Conservation (phyloP, 768 basidiomycete species). For the Neoboletus subvelutipes region DNA sequence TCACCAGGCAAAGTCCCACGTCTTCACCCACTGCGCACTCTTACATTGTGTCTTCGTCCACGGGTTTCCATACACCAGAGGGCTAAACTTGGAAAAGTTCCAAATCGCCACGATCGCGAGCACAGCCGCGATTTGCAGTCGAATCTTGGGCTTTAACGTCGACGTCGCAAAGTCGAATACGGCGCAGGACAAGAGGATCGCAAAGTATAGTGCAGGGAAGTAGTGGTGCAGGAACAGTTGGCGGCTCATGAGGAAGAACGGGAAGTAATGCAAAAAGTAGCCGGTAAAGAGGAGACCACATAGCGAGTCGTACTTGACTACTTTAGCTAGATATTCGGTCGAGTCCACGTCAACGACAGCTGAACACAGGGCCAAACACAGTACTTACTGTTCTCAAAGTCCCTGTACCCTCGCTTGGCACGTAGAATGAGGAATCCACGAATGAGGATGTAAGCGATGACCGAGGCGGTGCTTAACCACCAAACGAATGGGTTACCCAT, state of each 20-base stretch:
- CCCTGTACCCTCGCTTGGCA: constrained; percentile 85
- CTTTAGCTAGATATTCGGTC: constrained; percentile 55
- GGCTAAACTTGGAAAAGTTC: constrained; percentile 77
- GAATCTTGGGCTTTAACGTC: constrained; percentile 66
- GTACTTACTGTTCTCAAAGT: constrained; percentile 85
- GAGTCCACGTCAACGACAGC: neutral
- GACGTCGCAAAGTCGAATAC: constrained; percentile 88
- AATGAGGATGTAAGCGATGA: constrained; percentile 62
- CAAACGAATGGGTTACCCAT: constrained; percentile 94
- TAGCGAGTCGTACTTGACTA: constrained; percentile 88
- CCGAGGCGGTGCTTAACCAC: constrained; percentile 78
- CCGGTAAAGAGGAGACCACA: constrained; percentile 91
- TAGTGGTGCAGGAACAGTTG: constrained; percentile 99
- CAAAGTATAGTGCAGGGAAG: constrained; percentile 93
- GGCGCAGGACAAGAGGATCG: constrained; percentile 72
- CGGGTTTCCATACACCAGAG: constrained; percentile 76
- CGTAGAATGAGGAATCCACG: constrained; percentile 84
- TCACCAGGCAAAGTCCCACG: constrained; percentile 95
- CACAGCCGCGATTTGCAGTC: constrained; percentile 79
- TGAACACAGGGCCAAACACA: neutral
- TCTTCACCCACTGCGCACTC: constrained; percentile 80
- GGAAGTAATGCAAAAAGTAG: constrained; percentile 92
- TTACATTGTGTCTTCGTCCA: constrained; percentile 86
- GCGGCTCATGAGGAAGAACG: constrained; percentile 96
- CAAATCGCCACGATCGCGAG: constrained; percentile 71